Evolutionary conservation across 169 alveolate genomes (phyloP).

Genomic region (Babesia caballi): DNA sequence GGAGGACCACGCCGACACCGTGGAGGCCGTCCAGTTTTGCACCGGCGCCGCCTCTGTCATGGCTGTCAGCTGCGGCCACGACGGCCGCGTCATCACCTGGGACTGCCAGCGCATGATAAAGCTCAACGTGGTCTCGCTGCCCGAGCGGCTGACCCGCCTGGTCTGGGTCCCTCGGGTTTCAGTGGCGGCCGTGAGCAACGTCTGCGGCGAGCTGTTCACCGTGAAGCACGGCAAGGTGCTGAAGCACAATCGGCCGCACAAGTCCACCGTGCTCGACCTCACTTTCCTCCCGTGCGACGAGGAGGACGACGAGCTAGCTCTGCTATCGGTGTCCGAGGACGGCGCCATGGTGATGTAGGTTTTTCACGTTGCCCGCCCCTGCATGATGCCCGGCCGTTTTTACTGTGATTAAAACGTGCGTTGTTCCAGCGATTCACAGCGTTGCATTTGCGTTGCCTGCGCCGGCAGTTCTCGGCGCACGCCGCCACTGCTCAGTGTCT

Average conservation of each 20-base stretch:
- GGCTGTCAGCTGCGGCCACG: constrained; percentile 39
- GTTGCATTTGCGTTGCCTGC: neutral
- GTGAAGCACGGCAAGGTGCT: constrained; percentile 25
- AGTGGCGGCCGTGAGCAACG: constrained; percentile 21
- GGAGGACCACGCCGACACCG: constrained; percentile 43
- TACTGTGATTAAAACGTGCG: neutral
- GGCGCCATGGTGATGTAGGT: constrained; percentile 45
- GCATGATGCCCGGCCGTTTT: neutral
- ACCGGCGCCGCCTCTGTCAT: neutral
- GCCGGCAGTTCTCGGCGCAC: too few species aligned
- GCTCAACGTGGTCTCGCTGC: constrained; percentile 3
- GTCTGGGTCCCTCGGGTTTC: constrained; percentile 24
- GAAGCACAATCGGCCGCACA: constrained; percentile 27
- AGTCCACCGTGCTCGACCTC: constrained; percentile 28
- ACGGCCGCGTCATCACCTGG: constrained; percentile 43
- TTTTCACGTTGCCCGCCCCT: neutral
- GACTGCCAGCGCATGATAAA: constrained; percentile 27
- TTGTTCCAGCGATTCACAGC: neutral
- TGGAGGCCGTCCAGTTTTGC: constrained; percentile 38
- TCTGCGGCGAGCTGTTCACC: constrained; percentile 15
- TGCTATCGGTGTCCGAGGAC: constrained; percentile 42
- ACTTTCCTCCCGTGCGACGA: constrained; percentile 20
- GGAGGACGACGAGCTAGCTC: constrained; percentile 24
- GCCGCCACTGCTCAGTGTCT: neutral
- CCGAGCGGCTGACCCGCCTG: constrained; percentile 28